A percentile compares a stretch with the other conserved stretches of the same genome.
Evolutionary conservation across 345 rosid species (phyloP).

Genomic region (Gossypium raimondii): DNA sequence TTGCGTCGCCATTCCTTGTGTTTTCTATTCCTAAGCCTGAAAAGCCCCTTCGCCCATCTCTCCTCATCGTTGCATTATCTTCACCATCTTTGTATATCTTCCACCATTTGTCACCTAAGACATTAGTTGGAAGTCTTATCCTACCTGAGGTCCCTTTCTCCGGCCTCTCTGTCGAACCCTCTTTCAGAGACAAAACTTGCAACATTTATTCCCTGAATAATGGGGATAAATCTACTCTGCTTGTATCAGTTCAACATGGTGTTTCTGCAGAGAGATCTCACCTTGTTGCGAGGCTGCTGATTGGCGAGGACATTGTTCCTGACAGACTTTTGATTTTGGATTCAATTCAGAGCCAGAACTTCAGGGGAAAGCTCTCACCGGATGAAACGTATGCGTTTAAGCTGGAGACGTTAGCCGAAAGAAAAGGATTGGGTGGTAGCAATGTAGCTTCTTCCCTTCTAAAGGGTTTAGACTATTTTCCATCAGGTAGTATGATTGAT

Average conservation of each 20-base stretch:
- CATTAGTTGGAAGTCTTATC: conserved; percentile 65
- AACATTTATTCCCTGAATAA: conserved; percentile 54
- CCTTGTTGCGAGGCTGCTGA: conserved; percentile 61
- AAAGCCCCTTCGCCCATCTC: conserved; percentile 56
- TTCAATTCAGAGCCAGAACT: conserved; percentile 73
- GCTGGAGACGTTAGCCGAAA: conserved; percentile 72
- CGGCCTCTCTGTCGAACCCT: conserved; percentile 58
- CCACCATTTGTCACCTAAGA: conserved; percentile 52
- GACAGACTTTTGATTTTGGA: conserved; percentile 63
- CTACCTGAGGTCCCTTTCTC: conserved; percentile 73
- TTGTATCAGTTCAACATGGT: conserved; percentile 59
- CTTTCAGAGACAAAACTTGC: conserved; percentile 74
- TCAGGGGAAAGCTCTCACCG: conserved; percentile 70
- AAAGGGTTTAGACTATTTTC: conserved; percentile 64
- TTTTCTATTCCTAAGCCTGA: conserved; percentile 52
- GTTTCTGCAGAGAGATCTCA: conserved; percentile 69
- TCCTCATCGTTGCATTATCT: conserved; percentile 70
- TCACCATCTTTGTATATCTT: conserved; percentile 56
- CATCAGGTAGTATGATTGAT: conserved; percentile 84
- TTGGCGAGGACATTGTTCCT: conserved; percentile 62
- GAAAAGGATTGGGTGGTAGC: conserved; percentile 28
- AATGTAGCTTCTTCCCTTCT: conserved; percentile 32
- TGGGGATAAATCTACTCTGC: conserved; percentile 34
- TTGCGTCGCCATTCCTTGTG: conserved; percentile 69
- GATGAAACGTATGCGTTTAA: conserved; percentile 69